Base-by-base conservation (phyloP, 1,284 basidiomycete genomes). In the Exsudoporus floridanus region DNA sequence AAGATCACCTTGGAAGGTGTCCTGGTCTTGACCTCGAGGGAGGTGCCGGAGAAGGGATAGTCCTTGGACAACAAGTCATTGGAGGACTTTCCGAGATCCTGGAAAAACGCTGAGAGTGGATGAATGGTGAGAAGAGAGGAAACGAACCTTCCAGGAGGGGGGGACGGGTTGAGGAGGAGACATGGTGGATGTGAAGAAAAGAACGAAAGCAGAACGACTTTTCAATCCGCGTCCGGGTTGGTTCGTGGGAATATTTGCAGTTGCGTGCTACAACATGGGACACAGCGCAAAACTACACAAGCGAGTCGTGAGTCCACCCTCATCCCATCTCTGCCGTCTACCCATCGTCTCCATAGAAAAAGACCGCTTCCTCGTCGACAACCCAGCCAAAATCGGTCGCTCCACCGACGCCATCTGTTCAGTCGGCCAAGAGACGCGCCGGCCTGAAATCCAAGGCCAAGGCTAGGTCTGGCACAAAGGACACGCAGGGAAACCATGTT, bases 11-110 rank as follows among this genome's bases (percentile, higher is more conserved):
- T 83, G 62, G 89, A 90, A 46, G 95, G 92, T 5, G 96, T 93
- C 73, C 89, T 86, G 61, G 96, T 99, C 86, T 98, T 98, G 72
- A 95, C 90, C 76, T 94, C 91, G 64, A 95, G 84, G 50, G 80
- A 75, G 54, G 82, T 88, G 41, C 84, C 89, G 65, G 79, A 77
- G 82, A 94, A 90, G 67, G 84, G 88, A 81, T 89, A 98, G 81
- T 99, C 97, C 82, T 91, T 95, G 75, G 81, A 80, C 64, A 99
- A 82, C 62, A 98, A 79, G 82, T 99, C 96, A 70, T 88, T 92
- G 74, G 94, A 93, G 64, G 94, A 94, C 86, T 97, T 97, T 77
- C 95, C 96, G 69, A 95, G 87, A 77, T 96, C 92, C 92, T 94
- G 56, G 12, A 49, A 44, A 38, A 34, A 7, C 0, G 14, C 42